Base-by-base conservation (phyloP, 805 yeast genomes). In the Teunomyces pallodes region DNA sequence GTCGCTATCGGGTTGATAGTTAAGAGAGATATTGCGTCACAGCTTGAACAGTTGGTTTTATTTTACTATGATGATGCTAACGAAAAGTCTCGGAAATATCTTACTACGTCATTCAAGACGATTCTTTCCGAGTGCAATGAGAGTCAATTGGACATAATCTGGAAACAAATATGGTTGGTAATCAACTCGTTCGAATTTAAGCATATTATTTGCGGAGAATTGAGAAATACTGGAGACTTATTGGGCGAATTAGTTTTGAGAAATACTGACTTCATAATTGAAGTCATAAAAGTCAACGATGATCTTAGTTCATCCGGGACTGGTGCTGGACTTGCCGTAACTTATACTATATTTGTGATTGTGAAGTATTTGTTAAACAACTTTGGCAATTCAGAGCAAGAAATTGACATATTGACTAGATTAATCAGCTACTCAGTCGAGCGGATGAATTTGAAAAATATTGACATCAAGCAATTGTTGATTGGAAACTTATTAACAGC, bases 381-480 rank as follows among this genome's bases (percentile, higher is more conserved):
- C 35, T 51, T 52, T 27, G 56, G 47, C 6, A 42, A 33, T 43
- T 17, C 53, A 39, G 43, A 46, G 32, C 42, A 40, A 14, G 45
- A 54, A 47, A 50, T 54, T 47, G 36, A 33, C 2, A 40, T 52
- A 9, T 52, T 60, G 20, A 41, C 47, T 2, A 36, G 50, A 9
- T 51, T 64, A 42, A 52, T 64, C 24, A 30, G 43, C 4, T 40
- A 41, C n/a, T 50, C 59, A 7, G 48, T 61, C 33, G 47, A 49
- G 12, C 66, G 65, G 58, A 57, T 65, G 9, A 54, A 58, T 3
- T 58, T 64, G 13, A 48, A 58, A 3, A 76, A 75, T 48, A 69
- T 84, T 36, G 78, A 73, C n/a, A 71, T 83, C 44, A 82, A 84
- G 51, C 81, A 82, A 61, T 69, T 80, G n/a, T 76, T 86, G 0